Conservation (phyloP, 140 eudicot genomes). For the Erigeron philadelphicus region DNA sequence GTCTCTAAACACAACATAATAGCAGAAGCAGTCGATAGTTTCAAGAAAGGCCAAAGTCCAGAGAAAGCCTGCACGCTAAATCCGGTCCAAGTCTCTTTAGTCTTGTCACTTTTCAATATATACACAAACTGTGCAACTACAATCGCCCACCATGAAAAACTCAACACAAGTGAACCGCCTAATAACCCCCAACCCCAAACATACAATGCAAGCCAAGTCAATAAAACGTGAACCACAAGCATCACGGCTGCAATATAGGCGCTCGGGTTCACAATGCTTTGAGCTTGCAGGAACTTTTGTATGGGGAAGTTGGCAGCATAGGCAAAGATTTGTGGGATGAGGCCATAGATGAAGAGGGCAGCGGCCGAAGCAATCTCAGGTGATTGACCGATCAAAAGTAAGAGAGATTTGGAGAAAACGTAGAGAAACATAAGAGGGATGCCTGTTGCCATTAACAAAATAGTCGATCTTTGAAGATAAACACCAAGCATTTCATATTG, state of each 20-base stretch:
- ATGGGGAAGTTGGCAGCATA: slow-evolving; percentile 33
- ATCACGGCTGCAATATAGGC: slow-evolving; percentile 25
- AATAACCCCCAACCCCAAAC: slow-evolving; percentile 30
- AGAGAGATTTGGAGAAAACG: slow-evolving; percentile 26
- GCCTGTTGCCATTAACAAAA: slow-evolving; percentile 19
- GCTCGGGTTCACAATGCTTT: slow-evolving; percentile 35
- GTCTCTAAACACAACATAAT: slow-evolving; percentile 35
- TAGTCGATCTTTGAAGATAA: slow-evolving; percentile 34
- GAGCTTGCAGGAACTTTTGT: slow-evolving; percentile 36
- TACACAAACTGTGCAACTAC: slow-evolving; percentile 30
- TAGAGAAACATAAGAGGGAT: slow-evolving; percentile 28
- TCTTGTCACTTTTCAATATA: slow-evolving; percentile 24
- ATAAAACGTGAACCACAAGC: slow-evolving; percentile 14
- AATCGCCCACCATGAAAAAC: slow-evolving; percentile 34
- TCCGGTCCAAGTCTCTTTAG: slow-evolving; percentile 30
- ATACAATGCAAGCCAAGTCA: slow-evolving; percentile 29
- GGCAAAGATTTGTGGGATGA: slow-evolving; percentile 36
- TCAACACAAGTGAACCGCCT: slow-evolving; percentile 30
- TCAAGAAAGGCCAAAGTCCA: slow-evolving; percentile 30
- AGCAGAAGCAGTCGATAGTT: slow-evolving; percentile 29
- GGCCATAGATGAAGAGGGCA: slow-evolving; percentile 29
- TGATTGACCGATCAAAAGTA: slow-evolving; percentile 29
- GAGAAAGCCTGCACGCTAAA: slow-evolving; percentile 30
- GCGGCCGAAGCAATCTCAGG: slow-evolving; percentile 26
- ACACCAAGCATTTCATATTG: slow-evolving; percentile 34